Evolutionary conservation across 345 rosid genomes (phyloP), one percentile per base, ranked within the genome.

Genomic region (Salix koriyanagi): DNA sequence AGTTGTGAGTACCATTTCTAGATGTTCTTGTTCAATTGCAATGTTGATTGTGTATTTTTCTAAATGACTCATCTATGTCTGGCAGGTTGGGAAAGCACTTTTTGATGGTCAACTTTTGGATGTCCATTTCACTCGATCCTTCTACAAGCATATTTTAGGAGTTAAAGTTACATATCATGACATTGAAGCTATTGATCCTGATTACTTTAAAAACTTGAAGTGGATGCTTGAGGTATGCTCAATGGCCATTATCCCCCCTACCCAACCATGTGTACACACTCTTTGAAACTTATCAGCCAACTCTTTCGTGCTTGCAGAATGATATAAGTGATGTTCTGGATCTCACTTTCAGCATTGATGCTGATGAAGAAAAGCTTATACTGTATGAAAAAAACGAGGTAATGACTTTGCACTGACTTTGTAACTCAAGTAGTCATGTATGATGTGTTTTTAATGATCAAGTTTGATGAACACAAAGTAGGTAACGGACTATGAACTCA

Each of bases 181-280:
- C 79, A 93, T 95, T 78, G 99, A 95, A 90, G 99, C 99, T 73
- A 93, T 93, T 65, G 99, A 95, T 84, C 99, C 99, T 3, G 92
- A 85, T 79, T 95, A 91, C 82, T 95, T 89, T 79, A 95, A 87
- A 79, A 88, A 84, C 79, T 87, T 95, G 61, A 95, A 95, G 84
- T 95, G 99, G 99, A 91, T 93, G 97, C 94, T 95, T 61, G 97
- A 95, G 99, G 99, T 95, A 84, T 74, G 73, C 65, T 19, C 42
- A 34, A 19, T 37, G 14, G 25, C 37, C 3, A 16, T 32, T 66
- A 19, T 19, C 10, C 36, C 66, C 30, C 15, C 30, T 2, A 8
- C 13, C 66, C 66, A 11, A 3, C 19, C 12, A 23, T 28, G 19
- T 30, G 32, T 32, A 16, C 16, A 7, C 6, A 9, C 14, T 21